Conservation (phyloP, 2,329 filamentous ascomycete genomes). For the Parastagonospora avenae region DNA sequence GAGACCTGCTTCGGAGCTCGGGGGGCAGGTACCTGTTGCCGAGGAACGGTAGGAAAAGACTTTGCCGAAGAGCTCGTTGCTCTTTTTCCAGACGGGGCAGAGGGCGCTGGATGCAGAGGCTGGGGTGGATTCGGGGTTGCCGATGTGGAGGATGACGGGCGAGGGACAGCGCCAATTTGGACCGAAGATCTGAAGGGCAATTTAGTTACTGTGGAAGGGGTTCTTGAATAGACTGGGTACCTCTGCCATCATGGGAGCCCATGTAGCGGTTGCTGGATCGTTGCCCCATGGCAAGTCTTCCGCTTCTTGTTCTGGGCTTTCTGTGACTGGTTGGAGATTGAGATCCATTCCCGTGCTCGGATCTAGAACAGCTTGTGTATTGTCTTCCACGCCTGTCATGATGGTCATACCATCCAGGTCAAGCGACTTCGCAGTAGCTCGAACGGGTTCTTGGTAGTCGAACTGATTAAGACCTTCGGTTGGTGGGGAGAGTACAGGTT, state of each 20-base stretch:
- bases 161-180: slow-evolving; percentile 35
- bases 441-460: slow-evolving; percentile 14
- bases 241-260: slow-evolving; percentile 37
- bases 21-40: slow-evolving; percentile 9
- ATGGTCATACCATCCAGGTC: slow-evolving; percentile 44
- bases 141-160: slow-evolving; percentile 37
- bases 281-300: slow-evolving; percentile 17
- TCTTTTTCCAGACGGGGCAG: slow-evolving; percentile 36
- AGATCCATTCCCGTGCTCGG: slow-evolving; percentile 12
- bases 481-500: slow-evolving; percentile 16
- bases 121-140: slow-evolving; percentile 13
- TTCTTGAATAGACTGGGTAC: slow-evolving; percentile 3
- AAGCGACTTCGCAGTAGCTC: slow-evolving; percentile 12
- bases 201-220: background rate
- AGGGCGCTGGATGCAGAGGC: slow-evolving; percentile 9
- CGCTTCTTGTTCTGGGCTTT: slow-evolving; percentile 11
- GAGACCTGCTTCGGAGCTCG: slow-evolving; percentile 30
- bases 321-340: slow-evolving; percentile 19
- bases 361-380: slow-evolving; percentile 5
- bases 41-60: slow-evolving; percentile 24
- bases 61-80: slow-evolving; percentile 38
- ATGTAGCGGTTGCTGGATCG: slow-evolving; percentile 29
- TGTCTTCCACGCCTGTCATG: slow-evolving; percentile 12
- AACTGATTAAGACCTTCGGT: slow-evolving; percentile 14
- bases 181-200: slow-evolving; percentile 32